Conservation (phyloP, 2,329 filamentous ascomycete species). For the Ophiostoma angusticollis region DNA sequence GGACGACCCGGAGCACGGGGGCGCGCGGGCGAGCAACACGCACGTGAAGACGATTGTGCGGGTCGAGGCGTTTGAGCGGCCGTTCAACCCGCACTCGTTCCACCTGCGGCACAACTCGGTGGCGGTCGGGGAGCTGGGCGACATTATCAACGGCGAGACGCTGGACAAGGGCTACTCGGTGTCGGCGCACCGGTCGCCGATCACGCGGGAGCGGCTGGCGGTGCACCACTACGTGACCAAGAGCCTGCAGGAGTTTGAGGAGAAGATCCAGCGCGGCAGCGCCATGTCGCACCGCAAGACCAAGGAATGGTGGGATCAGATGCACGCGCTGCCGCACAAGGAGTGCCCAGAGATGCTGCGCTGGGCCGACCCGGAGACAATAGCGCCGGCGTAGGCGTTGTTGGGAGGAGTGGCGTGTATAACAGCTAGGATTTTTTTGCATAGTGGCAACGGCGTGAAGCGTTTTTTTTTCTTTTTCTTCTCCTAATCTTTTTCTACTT, state of each 20-base stretch:
- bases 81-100: slow-evolving; percentile 10
- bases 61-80: slow-evolving; percentile 2
- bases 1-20: slow-evolving; percentile 5
- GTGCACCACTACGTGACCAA: slow-evolving; percentile 11
- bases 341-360: slow-evolving; percentile 9
- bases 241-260: slow-evolving; percentile 9
- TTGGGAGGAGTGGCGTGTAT: no score
- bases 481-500: not conserved
- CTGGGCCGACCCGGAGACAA: slow-evolving; percentile 3
- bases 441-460: no score
- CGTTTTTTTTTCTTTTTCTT: not conserved
- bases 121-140: no score
- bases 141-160: slow-evolving; percentile 9
- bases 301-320: slow-evolving; percentile 7
- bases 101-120: no score
- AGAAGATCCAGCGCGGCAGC: slow-evolving; percentile 11
- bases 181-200: slow-evolving; percentile 1
- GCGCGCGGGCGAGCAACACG: slow-evolving; percentile 5
- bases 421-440: no score
- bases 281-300: slow-evolving; percentile 12
- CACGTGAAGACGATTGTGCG: slow-evolving; percentile 11
- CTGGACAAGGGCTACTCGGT: slow-evolving; percentile 4
- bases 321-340: slow-evolving; percentile 3
- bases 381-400: no score
- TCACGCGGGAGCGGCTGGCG: slow-evolving; percentile 9